These are phyloP conservation scores for Pseudogymnoascus sp. DNA, from an alignment of 2,329 filamentous ascomycete species.

Conservation along the genomic window DNA sequence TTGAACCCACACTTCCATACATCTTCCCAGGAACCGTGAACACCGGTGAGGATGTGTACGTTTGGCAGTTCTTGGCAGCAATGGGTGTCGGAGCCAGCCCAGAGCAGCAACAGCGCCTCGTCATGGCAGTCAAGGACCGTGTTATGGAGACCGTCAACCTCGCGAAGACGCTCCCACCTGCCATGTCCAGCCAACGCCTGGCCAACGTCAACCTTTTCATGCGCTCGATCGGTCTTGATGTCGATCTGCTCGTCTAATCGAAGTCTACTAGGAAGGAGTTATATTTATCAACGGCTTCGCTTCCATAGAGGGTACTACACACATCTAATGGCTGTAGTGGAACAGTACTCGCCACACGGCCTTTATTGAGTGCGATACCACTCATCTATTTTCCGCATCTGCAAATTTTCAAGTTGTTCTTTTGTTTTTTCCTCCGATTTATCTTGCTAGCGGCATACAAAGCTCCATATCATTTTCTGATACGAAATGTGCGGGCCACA, in stretches of 20 bases:
- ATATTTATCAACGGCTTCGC: constrained; percentile 7
- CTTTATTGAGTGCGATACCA: background rate
- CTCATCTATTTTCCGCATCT: background rate
- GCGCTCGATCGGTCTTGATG: constrained; percentile 96
- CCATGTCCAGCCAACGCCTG: constrained; percentile 75
- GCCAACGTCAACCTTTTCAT: constrained; percentile 97
- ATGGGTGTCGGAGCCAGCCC: constrained; percentile 89
- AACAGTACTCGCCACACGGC: background rate
- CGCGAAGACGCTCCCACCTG: constrained; percentile 78
- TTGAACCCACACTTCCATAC: constrained; percentile 74
- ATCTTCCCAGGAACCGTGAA: constrained; percentile 91
- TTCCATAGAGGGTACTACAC: background rate
- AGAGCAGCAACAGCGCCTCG: constrained; percentile 89
- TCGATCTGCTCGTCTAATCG: constrained; percentile 51
- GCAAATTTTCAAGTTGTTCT: background rate
- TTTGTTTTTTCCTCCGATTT: constrained; percentile 1
- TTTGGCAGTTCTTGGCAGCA: constrained; percentile 95
- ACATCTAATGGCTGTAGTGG: constrained; percentile 2
- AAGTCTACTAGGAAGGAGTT: background rate
- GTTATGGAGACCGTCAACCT: constrained; percentile 91
- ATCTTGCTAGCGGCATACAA: constrained; percentile 1
- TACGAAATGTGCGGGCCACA: constrained; percentile 6
- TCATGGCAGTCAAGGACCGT: constrained; percentile 92
- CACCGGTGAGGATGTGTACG: constrained; percentile 85
- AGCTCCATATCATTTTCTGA: constrained; percentile 5